Evolutionary conservation across 106 monocot genomes (phyloP), one percentile per base, ranked within the genome.

Genomic region (Dendrobium catenatum): DNA sequence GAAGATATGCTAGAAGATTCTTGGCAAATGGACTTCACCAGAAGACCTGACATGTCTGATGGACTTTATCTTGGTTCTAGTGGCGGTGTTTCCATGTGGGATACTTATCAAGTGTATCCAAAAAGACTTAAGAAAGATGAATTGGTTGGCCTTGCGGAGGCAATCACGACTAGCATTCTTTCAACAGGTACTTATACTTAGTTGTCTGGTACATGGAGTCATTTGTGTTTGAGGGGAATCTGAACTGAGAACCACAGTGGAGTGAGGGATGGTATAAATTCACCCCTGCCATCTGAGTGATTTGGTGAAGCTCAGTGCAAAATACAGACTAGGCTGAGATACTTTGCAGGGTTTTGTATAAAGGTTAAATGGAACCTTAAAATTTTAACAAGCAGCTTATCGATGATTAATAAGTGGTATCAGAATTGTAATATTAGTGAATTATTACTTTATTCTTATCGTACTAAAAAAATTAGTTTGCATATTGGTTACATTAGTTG

Each of bases 1-100:
- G 95, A 99, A 67, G 98, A 99, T 86, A 99, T 99, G 98, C 81
- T 95, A 24, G 98, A 98, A 88, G 97, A 98, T 80, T 85, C 89
- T 55, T 95, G 89, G 88, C 84, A 93, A 79, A 83, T 84, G 82
- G 89, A 93, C 27, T 88, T 86, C 49, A 73, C 89, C 61, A 88
- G 90, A 84, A 88, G 91, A 67, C 82, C 89, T 73, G 91, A 91
- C 20, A 88, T 84, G 86, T 79, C 84, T 26, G 95, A 99, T 81
- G 82, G 84, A 76, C 78, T 89, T 66, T 99, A 86, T 89, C 37
- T 82, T 59, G 88, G 83, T 87, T 81, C 26, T 80, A 93, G 80
- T 86, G 79, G 77, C 83, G 89, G 92, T 48, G 70, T 84, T 75
- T 84, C 31, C 70, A 87, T 85, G 81, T 95, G 89, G 93, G 95